A percentile compares a stretch with the other conserved stretches of the same genome.
These are phyloP conservation scores for Venturia carpophila DNA, from an alignment of 2,329 filamentous ascomycete species.

Conservation along the genomic window DNA sequence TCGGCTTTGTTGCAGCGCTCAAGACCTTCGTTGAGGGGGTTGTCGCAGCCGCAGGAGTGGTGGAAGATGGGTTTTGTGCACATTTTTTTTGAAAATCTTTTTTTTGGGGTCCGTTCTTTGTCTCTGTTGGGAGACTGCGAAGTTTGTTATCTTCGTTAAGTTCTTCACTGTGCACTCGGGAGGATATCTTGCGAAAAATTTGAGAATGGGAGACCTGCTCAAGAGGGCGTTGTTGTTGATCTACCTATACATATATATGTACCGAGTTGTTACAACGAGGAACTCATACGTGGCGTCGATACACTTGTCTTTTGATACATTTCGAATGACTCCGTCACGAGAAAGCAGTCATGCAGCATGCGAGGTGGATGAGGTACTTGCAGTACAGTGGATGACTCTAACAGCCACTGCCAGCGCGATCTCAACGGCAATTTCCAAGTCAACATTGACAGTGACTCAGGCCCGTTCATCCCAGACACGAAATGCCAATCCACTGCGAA, in stretches of 20 bases:
- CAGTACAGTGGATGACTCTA: too few relatives aligned
- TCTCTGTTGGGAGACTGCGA: neutral
- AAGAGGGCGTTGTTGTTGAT: neutral
- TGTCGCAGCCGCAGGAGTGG: neutral
- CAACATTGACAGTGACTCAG: too few relatives aligned
- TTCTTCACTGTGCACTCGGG: too few relatives aligned
- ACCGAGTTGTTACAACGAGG: neutral
- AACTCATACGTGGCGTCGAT: neutral
- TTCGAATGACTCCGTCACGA: neutral
- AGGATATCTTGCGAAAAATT: neutral
- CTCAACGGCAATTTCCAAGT: too few relatives aligned
- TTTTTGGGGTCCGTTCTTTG: too few relatives aligned
- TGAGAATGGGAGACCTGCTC: neutral
- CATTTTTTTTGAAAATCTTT: neutral
- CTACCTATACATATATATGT: too few relatives aligned
- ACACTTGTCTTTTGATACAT: neutral
- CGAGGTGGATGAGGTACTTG: too few relatives aligned
- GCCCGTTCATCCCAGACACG: too few relatives aligned
- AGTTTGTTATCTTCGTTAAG: too few relatives aligned
- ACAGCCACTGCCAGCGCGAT: too few relatives aligned
- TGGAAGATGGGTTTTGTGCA: neutral
- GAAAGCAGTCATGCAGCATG: neutral
- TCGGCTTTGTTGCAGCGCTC: neutral
- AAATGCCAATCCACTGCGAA: too few relatives aligned
- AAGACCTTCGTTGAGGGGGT: neutral